phyloP scores from a whole-genome alignment of 805 yeast genomes.

The Blastobotrys parvus region DNA sequence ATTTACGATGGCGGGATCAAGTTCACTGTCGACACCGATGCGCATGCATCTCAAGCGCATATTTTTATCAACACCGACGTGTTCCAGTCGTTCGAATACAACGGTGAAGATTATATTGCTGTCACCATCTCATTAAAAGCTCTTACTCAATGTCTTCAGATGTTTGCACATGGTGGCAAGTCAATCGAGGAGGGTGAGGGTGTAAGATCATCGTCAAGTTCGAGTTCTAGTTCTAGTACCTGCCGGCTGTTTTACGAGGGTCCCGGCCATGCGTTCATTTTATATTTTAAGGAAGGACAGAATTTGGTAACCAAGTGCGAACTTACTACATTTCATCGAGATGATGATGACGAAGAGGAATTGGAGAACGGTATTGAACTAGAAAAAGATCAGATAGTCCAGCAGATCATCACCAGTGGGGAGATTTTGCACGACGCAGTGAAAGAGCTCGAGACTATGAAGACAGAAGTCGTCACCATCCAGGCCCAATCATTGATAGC shows the following conservation, averaged over 20 bases:
- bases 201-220: neutral
- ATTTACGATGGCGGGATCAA: conserved; percentile 45
- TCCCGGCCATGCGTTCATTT: conserved; percentile 43
- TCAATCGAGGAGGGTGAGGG: neutral
- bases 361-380: conserved; percentile 30
- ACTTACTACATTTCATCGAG: conserved; percentile 36
- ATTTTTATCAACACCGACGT: conserved; percentile 14
- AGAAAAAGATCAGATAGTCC: conserved; percentile 35
- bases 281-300: conserved; percentile 46
- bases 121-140: conserved; percentile 16
- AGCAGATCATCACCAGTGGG: conserved; percentile 48
- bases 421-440: conserved; percentile 45
- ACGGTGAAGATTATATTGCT: conserved; percentile 4
- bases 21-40: conserved; percentile 34
- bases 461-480: conserved; percentile 39
- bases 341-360: conserved; percentile 27
- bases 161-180: conserved; percentile 9
- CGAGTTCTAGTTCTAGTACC: conserved; percentile 10
- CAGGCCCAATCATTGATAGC: conserved; percentile 24
- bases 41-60: conserved; percentile 19
- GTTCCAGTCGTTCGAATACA: conserved; percentile 17
- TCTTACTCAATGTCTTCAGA: conserved; percentile 21
- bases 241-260: conserved; percentile 40
- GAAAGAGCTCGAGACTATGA: conserved; percentile 48
- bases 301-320: conserved; percentile 50